Conservation (phyloP, 495 filamentous ascomycete genomes). For the Rhypophila decipiens region DNA sequence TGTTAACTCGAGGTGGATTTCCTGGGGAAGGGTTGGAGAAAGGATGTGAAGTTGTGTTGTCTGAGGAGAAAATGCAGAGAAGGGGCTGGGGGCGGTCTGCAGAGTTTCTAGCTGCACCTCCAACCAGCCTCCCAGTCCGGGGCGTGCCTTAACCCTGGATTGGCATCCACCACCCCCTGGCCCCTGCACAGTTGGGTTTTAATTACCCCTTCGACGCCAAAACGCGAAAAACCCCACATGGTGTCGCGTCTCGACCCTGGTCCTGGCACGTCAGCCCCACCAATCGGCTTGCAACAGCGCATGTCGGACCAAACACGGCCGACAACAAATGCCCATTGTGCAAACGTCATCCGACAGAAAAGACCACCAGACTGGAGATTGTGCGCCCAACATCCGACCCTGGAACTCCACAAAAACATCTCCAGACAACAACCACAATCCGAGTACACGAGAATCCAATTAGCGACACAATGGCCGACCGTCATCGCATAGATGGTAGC, state of each 20-base stretch:
- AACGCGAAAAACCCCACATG: conserved; percentile 19
- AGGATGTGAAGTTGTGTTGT: conserved; percentile 2
- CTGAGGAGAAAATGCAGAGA: conserved; percentile 6
- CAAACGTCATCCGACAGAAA: conserved; percentile 12
- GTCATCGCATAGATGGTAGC: no score
- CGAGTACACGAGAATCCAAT: neutral
- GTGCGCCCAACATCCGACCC: no score
- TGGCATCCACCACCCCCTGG: neutral
- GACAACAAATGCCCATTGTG: conserved; percentile 3
- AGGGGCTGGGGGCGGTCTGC: conserved; percentile 17
- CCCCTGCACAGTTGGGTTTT: conserved; percentile 2
- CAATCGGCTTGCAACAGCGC: conserved; percentile 16
- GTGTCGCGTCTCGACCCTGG: conserved; percentile 1
- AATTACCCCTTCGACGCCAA: conserved; percentile 14
- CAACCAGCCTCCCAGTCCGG: conserved; percentile 15
- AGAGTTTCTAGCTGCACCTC: conserved; percentile 8
- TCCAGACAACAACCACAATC: neutral
- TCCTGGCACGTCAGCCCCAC: conserved; percentile 8
- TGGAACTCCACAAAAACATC: conserved; percentile 6
- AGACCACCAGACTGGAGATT: no score
- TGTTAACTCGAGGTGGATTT: no score
- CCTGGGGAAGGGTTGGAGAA: no score
- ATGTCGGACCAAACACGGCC: neutral
- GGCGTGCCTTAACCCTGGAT: conserved; percentile 4
- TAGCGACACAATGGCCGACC: conserved; percentile 18